phyloP scores from a whole-genome alignment of 192 early-diverging fungal species.

The Gamsiella multidivaricata region DNA sequence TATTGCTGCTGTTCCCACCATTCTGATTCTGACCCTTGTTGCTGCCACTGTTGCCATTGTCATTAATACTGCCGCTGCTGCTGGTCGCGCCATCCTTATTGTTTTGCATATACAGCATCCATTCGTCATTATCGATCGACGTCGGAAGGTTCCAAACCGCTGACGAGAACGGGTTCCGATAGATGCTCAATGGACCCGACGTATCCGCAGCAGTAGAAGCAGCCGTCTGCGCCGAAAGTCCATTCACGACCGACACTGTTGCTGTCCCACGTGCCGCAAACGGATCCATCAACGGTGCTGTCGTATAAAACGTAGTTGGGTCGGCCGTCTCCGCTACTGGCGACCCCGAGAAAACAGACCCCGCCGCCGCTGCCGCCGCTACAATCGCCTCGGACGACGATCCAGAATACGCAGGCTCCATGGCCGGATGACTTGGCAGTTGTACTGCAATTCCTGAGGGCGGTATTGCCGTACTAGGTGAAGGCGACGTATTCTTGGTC shows the following conservation, averaged over 20 bases:
- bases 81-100: conserved; percentile 11
- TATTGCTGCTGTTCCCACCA: neutral
- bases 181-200: neutral
- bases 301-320: conserved; percentile 17
- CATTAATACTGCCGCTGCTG: neutral
- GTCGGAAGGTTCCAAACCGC: conserved; percentile 41
- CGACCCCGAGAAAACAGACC: neutral
- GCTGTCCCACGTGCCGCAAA: conserved; percentile 33
- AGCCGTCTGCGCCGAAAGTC: neutral
- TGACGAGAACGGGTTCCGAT: conserved; percentile 41
- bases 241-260: neutral
- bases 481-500: conserved; percentile 37
- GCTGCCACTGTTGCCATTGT: conserved; percentile 6
- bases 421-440: too few species aligned
- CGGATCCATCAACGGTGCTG: conserved; percentile 22
- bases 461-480: conserved; percentile 1
- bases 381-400: too few species aligned
- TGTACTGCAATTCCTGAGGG: neutral
- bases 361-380: neutral
- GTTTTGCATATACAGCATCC: conserved; percentile 49
- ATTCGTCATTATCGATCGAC: conserved; percentile 43
- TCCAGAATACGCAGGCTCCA: too few species aligned
- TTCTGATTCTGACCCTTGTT: neutral
- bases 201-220: neutral
- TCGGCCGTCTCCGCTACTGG: neutral